These are phyloP conservation scores for Henckelia pumila DNA, from an alignment of 257 asterid species.

Conservation along the genomic window DNA sequence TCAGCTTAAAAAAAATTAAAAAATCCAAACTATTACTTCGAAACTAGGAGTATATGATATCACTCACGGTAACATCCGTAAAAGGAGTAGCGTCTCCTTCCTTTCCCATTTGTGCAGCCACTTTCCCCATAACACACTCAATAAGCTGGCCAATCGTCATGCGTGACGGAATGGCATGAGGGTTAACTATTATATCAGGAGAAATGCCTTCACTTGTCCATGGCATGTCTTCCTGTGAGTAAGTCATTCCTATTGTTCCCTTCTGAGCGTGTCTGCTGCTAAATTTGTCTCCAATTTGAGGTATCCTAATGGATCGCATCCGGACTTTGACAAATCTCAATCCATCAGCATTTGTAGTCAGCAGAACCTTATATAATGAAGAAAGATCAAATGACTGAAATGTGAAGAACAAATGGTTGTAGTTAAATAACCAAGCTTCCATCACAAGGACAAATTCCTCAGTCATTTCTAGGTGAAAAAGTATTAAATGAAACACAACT, in stretches of 20 bases:
- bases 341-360: constrained; percentile 93
- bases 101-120: constrained; percentile 95
- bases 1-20: neutral
- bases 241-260: constrained; percentile 95
- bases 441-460: too few relatives aligned
- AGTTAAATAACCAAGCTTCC: too few relatives aligned
- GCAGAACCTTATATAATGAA: constrained; percentile 36
- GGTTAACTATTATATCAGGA: constrained; percentile 91
- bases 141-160: constrained; percentile 96
- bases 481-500: too few relatives aligned
- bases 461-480: neutral
- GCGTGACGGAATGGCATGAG: constrained; percentile 98
- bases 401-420: neutral
- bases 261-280: constrained; percentile 97
- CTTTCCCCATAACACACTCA: constrained; percentile 97
- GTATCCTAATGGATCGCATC: constrained; percentile 85
- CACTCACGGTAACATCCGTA: constrained; percentile 70
- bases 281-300: constrained; percentile 95
- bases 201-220: constrained; percentile 87
- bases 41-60: neutral
- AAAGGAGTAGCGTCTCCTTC: constrained; percentile 98
- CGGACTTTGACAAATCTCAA: constrained; percentile 90
- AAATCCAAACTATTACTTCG: neutral
- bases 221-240: constrained; percentile 98
- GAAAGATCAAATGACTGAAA: neutral